Percentiles rank a stretch among this genome's conserved stretches.
Evolutionary conservation across 106 monocot genomes (phyloP).

Genomic region (Dactylorhiza incarnata): DNA sequence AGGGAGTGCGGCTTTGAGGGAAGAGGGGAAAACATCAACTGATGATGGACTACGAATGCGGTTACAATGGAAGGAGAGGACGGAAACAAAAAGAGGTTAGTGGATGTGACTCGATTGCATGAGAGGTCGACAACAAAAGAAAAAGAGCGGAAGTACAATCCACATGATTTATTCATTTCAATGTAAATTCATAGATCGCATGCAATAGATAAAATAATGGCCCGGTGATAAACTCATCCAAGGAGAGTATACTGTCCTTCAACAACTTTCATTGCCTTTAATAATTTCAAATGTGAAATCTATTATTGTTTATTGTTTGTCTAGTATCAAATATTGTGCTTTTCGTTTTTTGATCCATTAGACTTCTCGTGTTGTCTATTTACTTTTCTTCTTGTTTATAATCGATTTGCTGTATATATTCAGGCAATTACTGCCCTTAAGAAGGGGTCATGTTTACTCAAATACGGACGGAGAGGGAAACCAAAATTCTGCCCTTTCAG

Average conservation of each 20-base stretch:
- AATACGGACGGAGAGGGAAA: constrained; percentile 39
- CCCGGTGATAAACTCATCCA: neutral
- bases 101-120: too few relatives aligned
- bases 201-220: too few relatives aligned
- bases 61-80: too few relatives aligned
- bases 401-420: constrained; percentile 1
- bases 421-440: constrained; percentile 10
- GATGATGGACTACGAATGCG: too few relatives aligned
- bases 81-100: too few relatives aligned
- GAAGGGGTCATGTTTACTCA: constrained; percentile 11
- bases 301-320: neutral
- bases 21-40: too few relatives aligned
- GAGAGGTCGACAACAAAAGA: too few relatives aligned
- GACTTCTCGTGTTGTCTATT: neutral
- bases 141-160: too few relatives aligned
- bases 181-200: too few relatives aligned
- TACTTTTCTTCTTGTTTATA: neutral
- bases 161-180: too few relatives aligned
- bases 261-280: neutral
- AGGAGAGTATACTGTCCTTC: neutral
- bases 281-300: neutral
- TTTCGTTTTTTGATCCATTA: neutral
- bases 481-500: constrained; percentile 79
- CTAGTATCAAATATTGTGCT: neutral
- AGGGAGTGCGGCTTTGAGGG: too few relatives aligned